Percentiles rank a stretch among this genome's conserved stretches.
Conservation (phyloP, 345 rosid genomes). For the Brassica napus region Da-Ae NC_063452.1:7902501-7903000, state of each 20-base stretch:
- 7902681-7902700: constrained; percentile 12
- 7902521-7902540: neutral
- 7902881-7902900: too few species aligned
- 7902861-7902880: neutral
- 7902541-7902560: constrained; percentile 2
- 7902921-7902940: too few species aligned
- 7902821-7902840: too few species aligned
- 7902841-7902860: too few species aligned
- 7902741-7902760: neutral
- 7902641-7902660: neutral
- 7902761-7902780: neutral
- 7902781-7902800: neutral
- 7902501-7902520: constrained; percentile 60
- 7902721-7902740: neutral
- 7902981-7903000: too few species aligned
- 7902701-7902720: constrained; percentile 18
- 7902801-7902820: too few species aligned
- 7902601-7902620: constrained; percentile 33
- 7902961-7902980: too few species aligned
- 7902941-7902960: too few species aligned
- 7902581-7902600: constrained; percentile 38
- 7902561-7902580: constrained; percentile 37
- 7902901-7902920: too few species aligned
- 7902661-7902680: constrained; percentile 1
- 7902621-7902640: neutral